Conservation (phyloP, 352 stramenopile species). For the Pythium pectinolyticum region DNA sequence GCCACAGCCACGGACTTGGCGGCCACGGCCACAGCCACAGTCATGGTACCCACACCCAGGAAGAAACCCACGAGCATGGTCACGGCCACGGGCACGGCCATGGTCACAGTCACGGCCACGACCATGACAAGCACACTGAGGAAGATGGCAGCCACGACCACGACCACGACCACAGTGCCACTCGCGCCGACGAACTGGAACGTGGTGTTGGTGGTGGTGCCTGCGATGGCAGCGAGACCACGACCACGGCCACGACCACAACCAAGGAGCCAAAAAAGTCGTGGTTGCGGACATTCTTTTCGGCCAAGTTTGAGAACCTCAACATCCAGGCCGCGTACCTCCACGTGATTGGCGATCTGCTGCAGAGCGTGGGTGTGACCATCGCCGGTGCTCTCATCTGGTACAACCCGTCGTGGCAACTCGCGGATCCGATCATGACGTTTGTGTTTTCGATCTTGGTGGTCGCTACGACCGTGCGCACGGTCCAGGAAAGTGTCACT, state of each 20-base stretch:
- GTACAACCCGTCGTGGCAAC: slow-evolving; percentile 95
- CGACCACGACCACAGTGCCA: slow-evolving; percentile 28
- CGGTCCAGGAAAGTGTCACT: slow-evolving; percentile 90
- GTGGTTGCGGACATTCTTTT: slow-evolving; percentile 13
- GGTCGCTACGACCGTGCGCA: slow-evolving; percentile 90
- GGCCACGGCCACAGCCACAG: slow-evolving; percentile 35
- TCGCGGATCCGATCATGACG: slow-evolving; percentile 96
- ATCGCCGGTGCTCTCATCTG: slow-evolving; percentile 96
- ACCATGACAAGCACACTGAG: slow-evolving; percentile 20
- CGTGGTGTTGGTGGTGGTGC: no score
- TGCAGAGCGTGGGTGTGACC: slow-evolving; percentile 96
- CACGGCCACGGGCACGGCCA: slow-evolving; percentile 26
- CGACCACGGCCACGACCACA: slow-evolving; percentile 39
- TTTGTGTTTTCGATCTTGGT: slow-evolving; percentile 97
- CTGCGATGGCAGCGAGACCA: slow-evolving; percentile 26
- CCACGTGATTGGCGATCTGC: slow-evolving; percentile 97
- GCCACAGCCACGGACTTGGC: slow-evolving; percentile 31
- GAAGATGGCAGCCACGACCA: slow-evolving; percentile 46
- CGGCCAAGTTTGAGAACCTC: slow-evolving; percentile 84
- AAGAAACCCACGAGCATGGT: slow-evolving; percentile 22
- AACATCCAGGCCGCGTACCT: slow-evolving; percentile 97
- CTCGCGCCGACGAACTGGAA: no score
- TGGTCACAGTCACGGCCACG: slow-evolving; percentile 41
- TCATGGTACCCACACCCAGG: no score
- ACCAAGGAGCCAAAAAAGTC: slow-evolving; percentile 33